Percentiles rank a stretch among this genome's conserved stretches.
Conservation (phyloP, 1,139 yeast genomes). For the Cylindricascospora bacillispora region DNA sequence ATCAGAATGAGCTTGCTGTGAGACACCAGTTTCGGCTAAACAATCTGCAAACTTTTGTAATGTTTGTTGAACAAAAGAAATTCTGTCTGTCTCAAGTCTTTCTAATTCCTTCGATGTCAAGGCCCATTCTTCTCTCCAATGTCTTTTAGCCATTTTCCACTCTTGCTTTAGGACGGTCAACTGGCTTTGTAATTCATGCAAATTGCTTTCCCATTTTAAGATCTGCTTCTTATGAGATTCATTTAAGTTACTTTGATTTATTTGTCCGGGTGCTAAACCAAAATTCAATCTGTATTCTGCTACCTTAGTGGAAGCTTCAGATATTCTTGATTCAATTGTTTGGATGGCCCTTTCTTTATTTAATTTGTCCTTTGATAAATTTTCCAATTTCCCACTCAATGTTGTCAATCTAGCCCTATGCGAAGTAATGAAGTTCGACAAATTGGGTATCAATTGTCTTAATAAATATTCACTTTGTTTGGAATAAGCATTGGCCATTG, state of each 20-base stretch:
- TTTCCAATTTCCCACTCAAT: slow-evolving; percentile 73
- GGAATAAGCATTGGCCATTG: slow-evolving; percentile 21
- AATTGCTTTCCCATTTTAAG: slow-evolving; percentile 39
- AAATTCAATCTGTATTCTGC: slow-evolving; percentile 16
- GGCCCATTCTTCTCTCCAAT: slow-evolving; percentile 75
- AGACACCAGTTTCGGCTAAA: slow-evolving; percentile 15
- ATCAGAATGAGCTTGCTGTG: slow-evolving; percentile 22
- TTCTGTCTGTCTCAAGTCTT: slow-evolving; percentile 64
- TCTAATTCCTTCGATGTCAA: slow-evolving; percentile 57
- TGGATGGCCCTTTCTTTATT: slow-evolving; percentile 22
- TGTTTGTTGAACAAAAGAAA: slow-evolving; percentile 61
- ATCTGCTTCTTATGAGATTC: slow-evolving; percentile 55
- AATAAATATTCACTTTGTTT: slow-evolving; percentile 21
- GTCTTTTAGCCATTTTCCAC: slow-evolving; percentile 42
- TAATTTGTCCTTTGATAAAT: slow-evolving; percentile 19
- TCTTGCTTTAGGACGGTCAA: slow-evolving; percentile 45
- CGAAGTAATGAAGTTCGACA: slow-evolving; percentile 15
- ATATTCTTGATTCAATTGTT: slow-evolving; percentile 16
- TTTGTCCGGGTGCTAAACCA: not conserved
- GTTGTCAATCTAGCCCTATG: slow-evolving; percentile 37
- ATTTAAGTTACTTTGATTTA: slow-evolving; percentile 49
- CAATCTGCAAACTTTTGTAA: slow-evolving; percentile 61
- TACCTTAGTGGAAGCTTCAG: slow-evolving; percentile 15
- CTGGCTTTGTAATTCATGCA: slow-evolving; percentile 36
- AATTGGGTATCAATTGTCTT: slow-evolving; percentile 16